Base-by-base conservation (phyloP, 2,329 filamentous ascomycete species). In the Phialocephala sp. region DNA sequence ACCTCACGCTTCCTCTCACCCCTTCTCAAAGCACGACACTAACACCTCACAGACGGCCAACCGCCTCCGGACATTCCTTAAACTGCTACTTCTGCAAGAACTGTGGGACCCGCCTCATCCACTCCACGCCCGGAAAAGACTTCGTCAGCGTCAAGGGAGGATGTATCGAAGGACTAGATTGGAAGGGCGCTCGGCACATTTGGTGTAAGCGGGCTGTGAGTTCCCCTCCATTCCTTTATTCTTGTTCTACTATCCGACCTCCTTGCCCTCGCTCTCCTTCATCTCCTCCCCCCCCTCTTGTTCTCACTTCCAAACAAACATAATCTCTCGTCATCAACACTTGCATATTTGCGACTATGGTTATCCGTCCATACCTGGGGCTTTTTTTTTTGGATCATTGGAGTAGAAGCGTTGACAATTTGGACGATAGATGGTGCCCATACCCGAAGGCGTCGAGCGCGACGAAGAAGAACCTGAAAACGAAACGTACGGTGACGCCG, bases 91-190 rank as follows among this genome's bases (percentile, higher is more conserved):
- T 91, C 73, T 91, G 89, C 75, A 87, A 82, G 63, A 80, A 78
- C 37, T 92, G 90, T 73, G 89, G 90, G 12, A 89, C 87, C 3
- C 80, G 89, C 2, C 77, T 92, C 47, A 78, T 91, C 59, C 89
- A 91, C 77, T 82, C 82, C 4, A 86, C 83, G 12, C 83, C 84
- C 2, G 86, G 82, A 12, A 86, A 89, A 70, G 83, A 85, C 66
- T 82, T 88, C 57, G 83, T 90, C 47, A 86, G 85, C 18, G 83
- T 92, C 55, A 91, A 91, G 73, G 89, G 86, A 12, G 89, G 88
- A 47, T 89, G 89, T 72, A 80, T 92, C 55, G 83, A 87, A 6
- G 87, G 84, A 1, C 78, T 91, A 22, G 83, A 88, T 76, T 87
- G 88, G 85, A 79, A 76, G 14, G 79, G 76, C 2, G 87, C 87